Base-by-base conservation (phyloP, 805 yeast species). In the Metschnikowia lachancei region DNA sequence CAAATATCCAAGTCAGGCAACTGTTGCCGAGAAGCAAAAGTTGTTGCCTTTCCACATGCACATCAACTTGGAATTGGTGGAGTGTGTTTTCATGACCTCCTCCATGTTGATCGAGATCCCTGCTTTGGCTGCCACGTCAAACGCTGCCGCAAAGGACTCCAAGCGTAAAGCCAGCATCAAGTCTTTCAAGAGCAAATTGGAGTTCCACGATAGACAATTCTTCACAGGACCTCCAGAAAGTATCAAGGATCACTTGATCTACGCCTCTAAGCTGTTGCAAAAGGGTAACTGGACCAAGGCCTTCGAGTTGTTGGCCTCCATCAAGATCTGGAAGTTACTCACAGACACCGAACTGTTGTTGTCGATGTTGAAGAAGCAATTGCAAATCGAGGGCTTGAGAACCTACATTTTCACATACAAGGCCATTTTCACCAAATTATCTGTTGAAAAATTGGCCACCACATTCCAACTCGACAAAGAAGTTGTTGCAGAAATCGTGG, bases 161-260 rank as follows among this genome's bases (percentile, higher is more conserved):
- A 75, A 77, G 63, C 72, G 74, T 61, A 77, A 67, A 53, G 64
- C 71, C 45, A 72, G 82, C 50, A 76, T 86, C 59, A 91, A 88
- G 70, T 87, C 96, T 24, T 90, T 94, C 76, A 85, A 92, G 70
- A 83, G 95, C 64, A 81, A 87, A 66, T 78, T 94, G 56, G 98
- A 94, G 65, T 87, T 85, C 74, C 90, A 87, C 63, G 97, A 91
- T 64, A 85, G 92, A 69, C 96, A 91, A 67, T 85, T 85, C 47
- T 94, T 92, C 77, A 88, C 89, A 53, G 99, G 98, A 36, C 99
- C 99, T 39, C 96, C 98, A 45, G 99, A 94, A 72, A 88, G 91
- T 66, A 87, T 95, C 38, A 85, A 95, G 61, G 99, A 94, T 67
- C 87, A 81, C 69, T 84, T 94, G 58, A 83, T 92, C 77, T 87